phyloP scores from a whole-genome alignment of 2,329 filamentous ascomycete genomes.

The Chrysosphaeria jannelii region DNA sequence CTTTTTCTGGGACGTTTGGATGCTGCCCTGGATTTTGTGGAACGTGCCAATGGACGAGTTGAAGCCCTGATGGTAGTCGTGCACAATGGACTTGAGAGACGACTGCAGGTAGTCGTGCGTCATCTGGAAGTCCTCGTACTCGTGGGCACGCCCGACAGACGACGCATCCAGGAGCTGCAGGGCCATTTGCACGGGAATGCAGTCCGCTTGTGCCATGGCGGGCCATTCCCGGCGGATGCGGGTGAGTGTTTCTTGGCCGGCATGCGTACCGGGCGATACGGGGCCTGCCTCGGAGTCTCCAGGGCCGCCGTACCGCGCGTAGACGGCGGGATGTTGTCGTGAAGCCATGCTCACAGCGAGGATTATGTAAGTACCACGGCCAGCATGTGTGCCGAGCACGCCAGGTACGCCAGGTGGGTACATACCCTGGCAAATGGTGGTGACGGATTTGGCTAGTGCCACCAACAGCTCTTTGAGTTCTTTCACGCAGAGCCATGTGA shows the following conservation, averaged over 20 bases:
- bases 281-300: constrained; percentile 9
- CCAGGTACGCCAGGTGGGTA: too few relatives aligned
- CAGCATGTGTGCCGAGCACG: too few relatives aligned
- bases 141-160: constrained; percentile 71
- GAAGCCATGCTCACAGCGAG: too few relatives aligned
- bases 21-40: constrained; percentile 89
- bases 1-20: constrained; percentile 61
- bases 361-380: too few relatives aligned
- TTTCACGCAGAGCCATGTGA: too few relatives aligned
- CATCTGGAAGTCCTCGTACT: constrained; percentile 57
- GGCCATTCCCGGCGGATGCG: constrained; percentile 76
- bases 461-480: too few relatives aligned
- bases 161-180: constrained; percentile 81
- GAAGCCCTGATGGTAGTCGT: constrained; percentile 97
- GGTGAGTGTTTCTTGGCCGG: constrained; percentile 31
- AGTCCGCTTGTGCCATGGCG: constrained; percentile 66
- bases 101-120: constrained; percentile 75
- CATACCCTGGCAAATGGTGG: too few relatives aligned
- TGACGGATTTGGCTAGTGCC: too few relatives aligned
- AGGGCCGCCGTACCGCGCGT: too few relatives aligned
- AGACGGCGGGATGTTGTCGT: too few relatives aligned
- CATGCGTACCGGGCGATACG: constrained; percentile 20
- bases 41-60: constrained; percentile 98
- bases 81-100: constrained; percentile 79
- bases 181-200: constrained; percentile 80